phyloP scores from a whole-genome alignment of 768 basidiomycete genomes.

The Cubamyces sp. region DNA sequence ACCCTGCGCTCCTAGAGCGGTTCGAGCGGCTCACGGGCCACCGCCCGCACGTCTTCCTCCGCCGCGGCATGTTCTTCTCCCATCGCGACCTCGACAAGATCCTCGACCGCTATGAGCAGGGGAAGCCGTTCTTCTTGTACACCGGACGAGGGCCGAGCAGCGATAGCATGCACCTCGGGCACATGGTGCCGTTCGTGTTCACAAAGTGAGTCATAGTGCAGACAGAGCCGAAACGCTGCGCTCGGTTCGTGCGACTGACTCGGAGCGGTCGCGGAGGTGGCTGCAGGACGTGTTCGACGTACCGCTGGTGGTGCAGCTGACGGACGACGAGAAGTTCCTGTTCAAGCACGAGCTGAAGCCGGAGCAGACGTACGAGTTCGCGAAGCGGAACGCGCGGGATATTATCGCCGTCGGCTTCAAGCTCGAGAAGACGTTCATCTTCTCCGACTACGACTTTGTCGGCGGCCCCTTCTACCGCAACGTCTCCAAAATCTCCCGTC shows the following conservation, averaged over 20 bases:
- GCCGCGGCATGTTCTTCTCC: conserved; percentile 96
- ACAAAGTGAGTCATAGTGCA: conserved; percentile 73
- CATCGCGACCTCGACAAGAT: conserved; percentile 96
- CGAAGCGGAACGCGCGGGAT: conserved; percentile 87
- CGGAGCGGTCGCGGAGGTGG: conserved; percentile 61
- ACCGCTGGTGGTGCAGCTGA: conserved; percentile 93
- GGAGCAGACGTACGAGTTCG: conserved; percentile 83
- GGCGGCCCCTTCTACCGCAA: conserved; percentile 95
- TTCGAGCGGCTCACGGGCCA: conserved; percentile 92
- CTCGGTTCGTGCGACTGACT: not conserved
- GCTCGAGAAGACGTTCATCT: conserved; percentile 93
- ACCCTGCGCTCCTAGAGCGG: conserved; percentile 75
- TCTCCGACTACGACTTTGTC: conserved; percentile 88
- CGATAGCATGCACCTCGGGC: conserved; percentile 96
- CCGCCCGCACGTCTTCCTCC: conserved; percentile 83
- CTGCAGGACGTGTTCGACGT: conserved; percentile 95
- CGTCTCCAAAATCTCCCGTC: conserved; percentile 88
- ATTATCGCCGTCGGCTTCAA: conserved; percentile 97
- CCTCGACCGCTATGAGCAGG: conserved; percentile 92
- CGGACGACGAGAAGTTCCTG: conserved; percentile 99
- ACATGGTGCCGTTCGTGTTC: conserved; percentile 96
- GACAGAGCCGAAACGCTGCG: not conserved
- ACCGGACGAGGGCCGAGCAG: conserved; percentile 97
- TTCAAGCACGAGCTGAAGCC: conserved; percentile 95
- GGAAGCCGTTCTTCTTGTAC: conserved; percentile 97